Conservation (phyloP, 2,329 filamentous ascomycete species). For the Alternaria sp. region DNA sequence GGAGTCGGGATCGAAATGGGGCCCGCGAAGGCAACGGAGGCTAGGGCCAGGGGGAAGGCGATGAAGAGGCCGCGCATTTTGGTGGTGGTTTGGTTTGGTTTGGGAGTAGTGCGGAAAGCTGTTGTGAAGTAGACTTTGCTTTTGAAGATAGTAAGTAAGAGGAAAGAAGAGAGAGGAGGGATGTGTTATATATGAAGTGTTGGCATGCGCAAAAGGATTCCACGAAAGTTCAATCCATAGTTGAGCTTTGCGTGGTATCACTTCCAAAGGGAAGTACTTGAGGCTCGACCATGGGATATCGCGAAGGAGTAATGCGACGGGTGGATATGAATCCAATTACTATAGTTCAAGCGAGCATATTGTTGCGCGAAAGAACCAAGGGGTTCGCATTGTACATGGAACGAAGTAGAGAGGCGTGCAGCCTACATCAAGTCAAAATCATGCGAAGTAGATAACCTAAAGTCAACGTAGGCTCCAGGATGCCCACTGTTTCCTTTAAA, state of each 20-base stretch:
- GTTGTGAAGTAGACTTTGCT: not conserved
- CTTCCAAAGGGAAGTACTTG: not conserved
- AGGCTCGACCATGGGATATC: not conserved
- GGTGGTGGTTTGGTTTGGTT: not conserved
- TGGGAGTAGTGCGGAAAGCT: not conserved
- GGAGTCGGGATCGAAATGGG: not conserved
- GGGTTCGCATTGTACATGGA: not conserved
- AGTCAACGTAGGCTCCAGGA: not conserved
- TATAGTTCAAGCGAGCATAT: not conserved
- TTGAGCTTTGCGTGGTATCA: accelerated
- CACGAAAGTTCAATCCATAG: not conserved
- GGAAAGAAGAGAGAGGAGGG: not conserved
- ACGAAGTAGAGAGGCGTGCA: not conserved
- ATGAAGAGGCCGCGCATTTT: not conserved
- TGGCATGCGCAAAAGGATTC: not conserved
- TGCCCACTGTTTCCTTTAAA: not conserved
- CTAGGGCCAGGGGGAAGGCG: not conserved
- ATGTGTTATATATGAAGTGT: not conserved
- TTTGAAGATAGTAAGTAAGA: not conserved
- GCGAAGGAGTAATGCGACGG: accelerated
- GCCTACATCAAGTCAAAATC: not conserved
- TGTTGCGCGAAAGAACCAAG: not conserved
- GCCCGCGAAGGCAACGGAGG: not conserved
- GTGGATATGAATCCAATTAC: not conserved
- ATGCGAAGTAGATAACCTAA: not conserved